Evolutionary conservation across 441 rosid genomes (phyloP).

Genomic region (Adansonia gregorii): DNA sequence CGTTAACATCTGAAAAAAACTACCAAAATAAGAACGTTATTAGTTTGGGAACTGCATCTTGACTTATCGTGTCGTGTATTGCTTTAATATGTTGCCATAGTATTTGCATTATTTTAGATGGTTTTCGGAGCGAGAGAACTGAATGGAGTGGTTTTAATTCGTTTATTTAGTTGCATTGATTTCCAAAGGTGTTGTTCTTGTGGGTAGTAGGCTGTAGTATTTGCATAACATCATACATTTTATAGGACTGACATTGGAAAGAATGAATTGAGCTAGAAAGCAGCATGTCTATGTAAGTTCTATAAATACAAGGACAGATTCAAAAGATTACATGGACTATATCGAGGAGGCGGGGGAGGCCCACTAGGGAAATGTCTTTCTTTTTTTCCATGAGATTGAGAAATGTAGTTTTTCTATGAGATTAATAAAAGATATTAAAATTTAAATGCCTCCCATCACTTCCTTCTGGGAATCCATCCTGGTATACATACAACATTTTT

Average conservation of each 20-base stretch:
- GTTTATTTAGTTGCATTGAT: neutral
- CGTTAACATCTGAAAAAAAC: constrained; percentile 16
- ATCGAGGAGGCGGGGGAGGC: no score
- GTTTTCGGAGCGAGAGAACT: neutral
- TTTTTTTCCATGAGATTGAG: no score
- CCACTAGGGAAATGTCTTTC: no score
- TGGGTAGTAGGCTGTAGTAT: neutral
- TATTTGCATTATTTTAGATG: neutral
- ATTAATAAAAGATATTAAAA: no score
- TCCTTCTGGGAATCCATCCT: neutral
- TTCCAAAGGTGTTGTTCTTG: neutral
- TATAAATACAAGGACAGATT: constrained; percentile 1
- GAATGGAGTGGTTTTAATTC: neutral
- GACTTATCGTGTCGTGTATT: neutral
- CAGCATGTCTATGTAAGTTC: constrained; percentile 6
- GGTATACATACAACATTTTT: neutral
- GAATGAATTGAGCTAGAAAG: constrained; percentile 11
- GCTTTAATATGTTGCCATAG: neutral
- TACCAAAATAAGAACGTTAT: neutral
- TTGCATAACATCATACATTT: neutral
- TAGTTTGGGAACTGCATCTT: constrained; percentile 4
- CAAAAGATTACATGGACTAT: neutral
- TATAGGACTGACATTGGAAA: neutral
- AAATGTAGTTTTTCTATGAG: no score
- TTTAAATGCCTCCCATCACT: neutral